Percentiles rank a stretch among this genome's conserved stretches.
Conservation (phyloP, 2,329 filamentous ascomycete species). For the Diaporthe ilicicola region DNA sequence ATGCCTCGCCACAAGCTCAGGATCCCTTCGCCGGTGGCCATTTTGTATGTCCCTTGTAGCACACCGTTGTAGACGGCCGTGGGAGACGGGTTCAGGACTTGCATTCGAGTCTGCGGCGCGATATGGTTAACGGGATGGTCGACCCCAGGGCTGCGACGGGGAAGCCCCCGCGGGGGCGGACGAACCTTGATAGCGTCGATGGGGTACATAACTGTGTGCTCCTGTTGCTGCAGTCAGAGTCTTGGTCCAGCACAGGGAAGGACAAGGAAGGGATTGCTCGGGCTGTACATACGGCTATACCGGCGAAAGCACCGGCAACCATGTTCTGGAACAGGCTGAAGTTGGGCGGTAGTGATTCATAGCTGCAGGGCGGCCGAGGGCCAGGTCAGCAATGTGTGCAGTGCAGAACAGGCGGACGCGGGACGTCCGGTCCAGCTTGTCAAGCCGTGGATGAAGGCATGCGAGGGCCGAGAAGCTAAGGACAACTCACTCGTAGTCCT, state of each 20-base stretch:
- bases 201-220: slow-evolving; percentile 99
- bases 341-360: slow-evolving; percentile 93
- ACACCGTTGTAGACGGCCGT: slow-evolving; percentile 88
- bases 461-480: not conserved
- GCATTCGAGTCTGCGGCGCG: slow-evolving; percentile 85
- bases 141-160: slow-evolving; percentile 31
- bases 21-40: slow-evolving; percentile 88
- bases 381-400: slow-evolving; percentile 33
- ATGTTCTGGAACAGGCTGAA: slow-evolving; percentile 96
- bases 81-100: slow-evolving; percentile 86
- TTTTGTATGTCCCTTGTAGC: slow-evolving; percentile 90
- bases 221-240: slow-evolving; percentile 59
- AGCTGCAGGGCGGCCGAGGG: slow-evolving; percentile 56
- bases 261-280: not conserved
- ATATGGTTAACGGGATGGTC: not conserved
- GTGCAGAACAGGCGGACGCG: not conserved
- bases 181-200: slow-evolving; percentile 95
- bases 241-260: slow-evolving; percentile 30
- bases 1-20: slow-evolving; percentile 95
- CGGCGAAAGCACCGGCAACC: slow-evolving; percentile 94
- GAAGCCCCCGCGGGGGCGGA: slow-evolving; percentile 28
- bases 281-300: slow-evolving; percentile 78
- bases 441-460: not conserved
- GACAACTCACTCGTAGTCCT: slow-evolving; percentile 66
- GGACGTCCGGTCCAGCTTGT: not conserved